Base-by-base conservation (phyloP, 495 filamentous ascomycete genomes). In the Xylaria grammica region DNA sequence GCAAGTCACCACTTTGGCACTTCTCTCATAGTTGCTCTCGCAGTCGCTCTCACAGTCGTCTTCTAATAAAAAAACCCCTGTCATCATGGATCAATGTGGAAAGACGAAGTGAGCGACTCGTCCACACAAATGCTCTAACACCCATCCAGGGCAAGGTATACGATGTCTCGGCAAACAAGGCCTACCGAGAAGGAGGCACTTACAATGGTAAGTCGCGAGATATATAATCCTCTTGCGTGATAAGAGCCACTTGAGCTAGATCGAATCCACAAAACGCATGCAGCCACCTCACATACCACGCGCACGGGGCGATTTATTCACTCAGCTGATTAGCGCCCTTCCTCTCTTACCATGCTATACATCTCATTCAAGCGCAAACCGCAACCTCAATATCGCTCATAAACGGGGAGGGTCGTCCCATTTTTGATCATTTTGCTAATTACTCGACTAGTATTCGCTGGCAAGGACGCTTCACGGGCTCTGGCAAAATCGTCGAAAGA, bases 381-480 rank as follows among this genome's bases (percentile, higher is more conserved):
- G 11, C 36, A 15, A 11, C 24, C 26, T 20, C 38, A 4, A 6
- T 30, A 19, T 36, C 52, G 17, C 26, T 34, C 5, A 6, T 9
- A 29, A 19, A 11, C 48, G 44, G 17, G 19, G 27, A 34, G 15
- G 32, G 20, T 6, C 40, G 27, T 60, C 27, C 24, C 27, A 17
- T 15, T n/a, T 36, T 27, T 15, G 40, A 38, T 34, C 49, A 45
- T 36, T 30, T 68, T 66, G 66, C 72, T 69, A 66, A 70, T 17
- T 4, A 57, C 51, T 50, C 7, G 17, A 56, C 6, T 67, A 98
- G 96, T 97, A 27, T 98, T 99, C 70, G 91, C 92, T 10, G 95
- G 96, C 66, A 94, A 96, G 73, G 95, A 99, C 72, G 88, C 94
- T 64, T 97, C 94, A 27, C 87, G 93, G 46, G 95, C 93, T 8